Evolutionary conservation across 305 asterid genomes (phyloP).

Genomic region (Fraxinus sp.): DNA sequence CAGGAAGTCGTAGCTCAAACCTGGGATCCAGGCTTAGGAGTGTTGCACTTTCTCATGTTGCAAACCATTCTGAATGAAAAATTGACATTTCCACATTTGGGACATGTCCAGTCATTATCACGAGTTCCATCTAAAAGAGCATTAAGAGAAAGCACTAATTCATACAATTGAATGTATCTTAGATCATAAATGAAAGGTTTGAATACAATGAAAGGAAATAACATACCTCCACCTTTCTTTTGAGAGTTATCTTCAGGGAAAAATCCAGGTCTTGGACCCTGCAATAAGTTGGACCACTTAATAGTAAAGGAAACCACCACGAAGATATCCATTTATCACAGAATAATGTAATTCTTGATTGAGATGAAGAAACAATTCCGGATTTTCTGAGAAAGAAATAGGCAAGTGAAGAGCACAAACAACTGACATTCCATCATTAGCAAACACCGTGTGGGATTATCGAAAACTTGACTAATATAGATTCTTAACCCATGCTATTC

Average conservation of each 20-base stretch:
- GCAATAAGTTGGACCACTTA: conserved; percentile 21
- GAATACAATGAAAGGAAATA: background rate
- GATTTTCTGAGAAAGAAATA: background rate
- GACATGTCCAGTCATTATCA: conserved; percentile 90
- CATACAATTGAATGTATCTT: background rate
- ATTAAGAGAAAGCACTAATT: conserved; percentile 19
- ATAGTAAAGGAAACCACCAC: background rate
- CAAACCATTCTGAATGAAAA: conserved; percentile 76
- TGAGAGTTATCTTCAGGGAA: conserved; percentile 62
- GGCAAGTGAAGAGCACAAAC: background rate
- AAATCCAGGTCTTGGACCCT: conserved; percentile 78
- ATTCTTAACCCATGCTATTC: background rate
- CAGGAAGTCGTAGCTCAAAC: conserved; percentile 29
- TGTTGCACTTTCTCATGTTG: conserved; percentile 92
- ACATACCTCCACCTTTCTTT: conserved; percentile 52
- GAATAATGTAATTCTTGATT: background rate
- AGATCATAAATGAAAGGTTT: conserved; percentile 18
- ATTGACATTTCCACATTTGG: conserved; percentile 84
- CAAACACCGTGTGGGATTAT: background rate
- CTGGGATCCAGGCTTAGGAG: conserved; percentile 93
- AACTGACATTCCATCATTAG: background rate
- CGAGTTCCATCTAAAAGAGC: conserved; percentile 67
- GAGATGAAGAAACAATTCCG: background rate
- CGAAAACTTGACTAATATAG: background rate
- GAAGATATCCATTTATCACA: background rate